These are phyloP conservation scores for Salvia rosmarinus DNA, from an alignment of 257 asterid species.

Conservation along the genomic window DNA sequence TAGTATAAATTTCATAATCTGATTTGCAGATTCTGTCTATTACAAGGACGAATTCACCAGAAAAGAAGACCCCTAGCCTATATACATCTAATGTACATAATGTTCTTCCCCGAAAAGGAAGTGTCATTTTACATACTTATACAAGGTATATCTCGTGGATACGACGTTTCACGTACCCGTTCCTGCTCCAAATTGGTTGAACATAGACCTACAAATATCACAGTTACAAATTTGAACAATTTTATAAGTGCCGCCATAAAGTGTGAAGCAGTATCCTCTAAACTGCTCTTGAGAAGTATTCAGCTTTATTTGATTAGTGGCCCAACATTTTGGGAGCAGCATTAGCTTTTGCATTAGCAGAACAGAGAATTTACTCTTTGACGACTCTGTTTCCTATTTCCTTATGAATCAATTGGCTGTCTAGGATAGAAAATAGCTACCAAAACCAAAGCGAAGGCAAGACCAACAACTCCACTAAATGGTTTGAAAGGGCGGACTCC, in stretches of 20 bases:
- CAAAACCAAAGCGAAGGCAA: slow-evolving; percentile 57
- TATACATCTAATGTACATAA: too few relatives aligned
- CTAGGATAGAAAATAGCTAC: slow-evolving; percentile 63
- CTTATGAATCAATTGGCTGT: slow-evolving; percentile 34
- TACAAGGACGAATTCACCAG: neutral
- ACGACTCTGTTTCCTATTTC: slow-evolving; percentile 45
- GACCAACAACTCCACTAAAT: slow-evolving; percentile 83
- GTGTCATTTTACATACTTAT: slow-evolving; percentile 10
- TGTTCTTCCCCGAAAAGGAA: neutral
- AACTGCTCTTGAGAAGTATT: slow-evolving; percentile 9
- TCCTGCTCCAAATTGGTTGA: slow-evolving; percentile 38
- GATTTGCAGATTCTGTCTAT: neutral
- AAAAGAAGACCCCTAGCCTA: neutral
- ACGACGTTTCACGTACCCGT: slow-evolving; percentile 16
- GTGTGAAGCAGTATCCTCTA: neutral
- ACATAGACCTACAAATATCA: neutral
- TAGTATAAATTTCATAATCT: neutral
- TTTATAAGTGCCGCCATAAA: neutral
- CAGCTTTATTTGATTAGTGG: slow-evolving; percentile 25
- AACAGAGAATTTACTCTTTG: slow-evolving; percentile 33
- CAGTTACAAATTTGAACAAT: slow-evolving; percentile 19
- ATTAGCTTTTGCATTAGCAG: slow-evolving; percentile 4
- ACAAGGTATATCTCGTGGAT: slow-evolving; percentile 29
- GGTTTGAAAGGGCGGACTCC: slow-evolving; percentile 79
- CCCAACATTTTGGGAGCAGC: slow-evolving; percentile 12